A percentile compares a stretch with the other conserved stretches of the same genome.
phyloP scores from a whole-genome alignment of 78 protist genomes.

The Chrysochromulina tobinii region DNA sequence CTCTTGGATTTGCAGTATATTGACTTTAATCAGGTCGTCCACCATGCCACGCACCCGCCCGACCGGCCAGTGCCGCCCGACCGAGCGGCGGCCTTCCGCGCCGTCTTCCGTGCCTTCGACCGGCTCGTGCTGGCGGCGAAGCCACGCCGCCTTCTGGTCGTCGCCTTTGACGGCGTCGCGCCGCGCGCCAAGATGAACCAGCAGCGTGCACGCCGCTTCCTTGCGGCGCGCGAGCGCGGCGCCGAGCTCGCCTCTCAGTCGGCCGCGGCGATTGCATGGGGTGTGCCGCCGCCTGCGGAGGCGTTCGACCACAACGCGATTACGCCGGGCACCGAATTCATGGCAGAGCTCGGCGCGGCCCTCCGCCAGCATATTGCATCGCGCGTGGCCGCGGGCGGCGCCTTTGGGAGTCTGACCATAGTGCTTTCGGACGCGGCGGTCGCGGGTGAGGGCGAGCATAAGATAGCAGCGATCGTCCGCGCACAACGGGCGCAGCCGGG shows the following conservation, averaged over 20 bases:
- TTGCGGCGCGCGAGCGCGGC: not conserved
- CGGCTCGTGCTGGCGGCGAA: constrained; percentile 85
- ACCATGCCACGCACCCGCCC: constrained; percentile 86
- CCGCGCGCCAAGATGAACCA: constrained; percentile 98
- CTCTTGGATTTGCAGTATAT: constrained; percentile 60
- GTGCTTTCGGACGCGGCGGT: not conserved
- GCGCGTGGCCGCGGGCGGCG: constrained; percentile 19
- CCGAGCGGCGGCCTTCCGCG: constrained; percentile 71
- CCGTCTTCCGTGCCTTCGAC: constrained; percentile 82
- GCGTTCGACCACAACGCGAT: constrained; percentile 87
- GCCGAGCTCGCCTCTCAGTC: not conserved
- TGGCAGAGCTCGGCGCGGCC: constrained; percentile 55
- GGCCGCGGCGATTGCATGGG: not conserved
- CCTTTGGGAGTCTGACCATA: constrained; percentile 56
- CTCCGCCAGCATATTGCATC: constrained; percentile 5
- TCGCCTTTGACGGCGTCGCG: constrained; percentile 97
- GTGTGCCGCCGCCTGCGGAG: no score
- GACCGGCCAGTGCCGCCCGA: constrained; percentile 22
- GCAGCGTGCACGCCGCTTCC: constrained; percentile 58
- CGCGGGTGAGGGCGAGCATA: constrained; percentile 34
- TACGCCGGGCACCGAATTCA: constrained; percentile 99
- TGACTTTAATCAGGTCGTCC: constrained; percentile 98
- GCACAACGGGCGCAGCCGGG: constrained; percentile 68
- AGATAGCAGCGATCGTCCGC: constrained; percentile 89
- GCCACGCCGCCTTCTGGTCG: constrained; percentile 94